These are phyloP conservation scores for Candida krabiensis DNA, from an alignment of 805 yeast species.

Conservation along the genomic window DNA sequence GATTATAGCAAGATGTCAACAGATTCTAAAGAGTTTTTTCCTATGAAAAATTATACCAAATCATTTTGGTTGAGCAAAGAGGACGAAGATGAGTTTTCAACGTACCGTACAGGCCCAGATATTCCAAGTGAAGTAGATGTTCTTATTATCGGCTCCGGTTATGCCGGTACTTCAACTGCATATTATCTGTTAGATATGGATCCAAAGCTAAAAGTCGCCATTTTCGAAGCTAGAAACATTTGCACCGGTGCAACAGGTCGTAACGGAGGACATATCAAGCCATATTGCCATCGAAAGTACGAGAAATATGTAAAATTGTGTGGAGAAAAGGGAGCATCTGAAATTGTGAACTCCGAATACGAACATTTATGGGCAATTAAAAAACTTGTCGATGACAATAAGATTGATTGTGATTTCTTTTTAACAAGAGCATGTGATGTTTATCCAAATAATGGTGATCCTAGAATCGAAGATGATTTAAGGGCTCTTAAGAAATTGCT, in stretches of 20 bases:
- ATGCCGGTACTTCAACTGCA: slow-evolving; percentile 43
- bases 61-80: slow-evolving; percentile 27
- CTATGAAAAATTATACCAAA: slow-evolving; percentile 19
- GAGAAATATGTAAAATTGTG: slow-evolving; percentile 23
- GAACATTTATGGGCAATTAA: slow-evolving; percentile 34
- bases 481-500: too few relatives aligned
- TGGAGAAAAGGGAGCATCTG: slow-evolving; percentile 34
- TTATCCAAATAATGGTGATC: slow-evolving; percentile 17
- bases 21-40: slow-evolving; percentile 14
- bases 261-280: slow-evolving; percentile 51
- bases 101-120: slow-evolving; percentile 14
- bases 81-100: slow-evolving; percentile 19
- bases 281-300: slow-evolving; percentile 22
- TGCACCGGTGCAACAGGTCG: slow-evolving; percentile 46
- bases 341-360: slow-evolving; percentile 38
- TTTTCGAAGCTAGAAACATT: slow-evolving; percentile 42
- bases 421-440: slow-evolving; percentile 30
- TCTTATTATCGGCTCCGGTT: slow-evolving; percentile 45
- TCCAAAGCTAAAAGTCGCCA: slow-evolving; percentile 21
- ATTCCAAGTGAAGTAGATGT: slow-evolving; percentile 40
- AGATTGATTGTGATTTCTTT: slow-evolving; percentile 34
- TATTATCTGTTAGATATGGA: slow-evolving; percentile 22
- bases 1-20: too few relatives aligned
- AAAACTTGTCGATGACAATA: slow-evolving; percentile 31
- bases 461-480: slow-evolving; percentile 23